phyloP scores from a whole-genome alignment of 352 stramenopile genomes.

The Phytophthora palmivora region DNA sequence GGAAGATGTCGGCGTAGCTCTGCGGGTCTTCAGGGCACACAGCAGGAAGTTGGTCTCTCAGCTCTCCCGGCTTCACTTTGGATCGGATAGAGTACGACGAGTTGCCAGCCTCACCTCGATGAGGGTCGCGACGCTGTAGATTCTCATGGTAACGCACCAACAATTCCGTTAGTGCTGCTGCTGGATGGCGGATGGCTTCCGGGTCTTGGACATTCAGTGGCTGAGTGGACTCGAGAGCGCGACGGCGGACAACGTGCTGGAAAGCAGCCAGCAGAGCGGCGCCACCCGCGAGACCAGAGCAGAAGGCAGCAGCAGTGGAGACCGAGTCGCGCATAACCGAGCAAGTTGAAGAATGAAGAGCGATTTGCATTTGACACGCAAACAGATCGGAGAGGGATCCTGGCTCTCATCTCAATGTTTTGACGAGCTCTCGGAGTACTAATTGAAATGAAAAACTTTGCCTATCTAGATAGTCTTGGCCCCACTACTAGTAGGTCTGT shows the following conservation, averaged over 20 bases:
- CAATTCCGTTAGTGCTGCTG: slow-evolving; percentile 57
- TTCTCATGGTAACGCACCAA: slow-evolving; percentile 71
- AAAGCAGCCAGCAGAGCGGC: slow-evolving; percentile 49
- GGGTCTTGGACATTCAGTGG: slow-evolving; percentile 50
- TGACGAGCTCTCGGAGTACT: too few species aligned
- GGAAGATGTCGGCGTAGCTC: slow-evolving; percentile 69
- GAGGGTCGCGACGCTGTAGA: slow-evolving; percentile 44
- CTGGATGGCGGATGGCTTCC: slow-evolving; percentile 49
- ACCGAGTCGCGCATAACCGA: slow-evolving; percentile 21
- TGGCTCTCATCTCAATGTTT: too few species aligned
- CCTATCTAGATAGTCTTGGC: too few species aligned
- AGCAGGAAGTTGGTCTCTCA: slow-evolving; percentile 47
- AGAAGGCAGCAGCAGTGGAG: slow-evolving; percentile 46
- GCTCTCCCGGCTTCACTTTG: slow-evolving; percentile 51
- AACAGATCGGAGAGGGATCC: background rate
- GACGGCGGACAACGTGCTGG: slow-evolving; percentile 40
- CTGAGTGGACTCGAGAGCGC: slow-evolving; percentile 43
- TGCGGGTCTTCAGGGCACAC: slow-evolving; percentile 58
- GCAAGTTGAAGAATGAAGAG: slow-evolving; percentile 22
- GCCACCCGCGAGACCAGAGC: slow-evolving; percentile 45
- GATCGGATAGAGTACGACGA: slow-evolving; percentile 49
- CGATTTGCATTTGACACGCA: slow-evolving; percentile 2
- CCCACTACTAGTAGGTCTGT: background rate
- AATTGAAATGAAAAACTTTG: too few species aligned
- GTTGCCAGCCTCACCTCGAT: slow-evolving; percentile 40